phyloP scores from a whole-genome alignment of 306 rosid genomes.

The Chamaecrista fasciculata region DNA sequence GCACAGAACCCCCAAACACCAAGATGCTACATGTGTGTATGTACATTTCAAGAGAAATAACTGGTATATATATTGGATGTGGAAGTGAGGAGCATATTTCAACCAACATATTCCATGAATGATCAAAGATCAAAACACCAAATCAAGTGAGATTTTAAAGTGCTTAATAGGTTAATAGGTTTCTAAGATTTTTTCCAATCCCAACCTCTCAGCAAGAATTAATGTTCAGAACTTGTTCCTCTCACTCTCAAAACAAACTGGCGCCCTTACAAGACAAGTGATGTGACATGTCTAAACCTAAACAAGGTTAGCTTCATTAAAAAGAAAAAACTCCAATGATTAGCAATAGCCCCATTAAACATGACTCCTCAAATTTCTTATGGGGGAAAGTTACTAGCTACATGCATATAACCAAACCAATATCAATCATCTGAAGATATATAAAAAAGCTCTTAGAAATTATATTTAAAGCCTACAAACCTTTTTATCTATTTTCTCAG shows the following conservation, averaged over 20 bases:
- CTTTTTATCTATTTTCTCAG: constrained; percentile 84
- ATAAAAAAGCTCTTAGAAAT: background rate
- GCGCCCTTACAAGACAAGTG: background rate
- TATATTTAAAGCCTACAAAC: constrained; percentile 40
- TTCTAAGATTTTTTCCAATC: background rate
- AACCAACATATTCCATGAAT: background rate
- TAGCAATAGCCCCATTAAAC: background rate
- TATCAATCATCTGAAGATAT: background rate
- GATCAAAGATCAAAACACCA: background rate
- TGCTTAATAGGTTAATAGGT: background rate
- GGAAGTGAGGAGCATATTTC: background rate
- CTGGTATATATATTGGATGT: background rate
- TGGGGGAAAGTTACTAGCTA: background rate
- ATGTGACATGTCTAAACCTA: background rate
- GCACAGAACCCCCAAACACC: background rate
- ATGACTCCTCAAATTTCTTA: constrained; percentile 9
- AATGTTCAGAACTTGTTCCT: background rate
- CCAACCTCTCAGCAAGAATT: background rate
- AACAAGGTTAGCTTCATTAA: background rate
- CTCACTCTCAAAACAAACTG: background rate
- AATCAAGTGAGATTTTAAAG: background rate
- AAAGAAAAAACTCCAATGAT: background rate
- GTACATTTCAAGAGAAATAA: background rate
- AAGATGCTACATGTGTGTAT: background rate
- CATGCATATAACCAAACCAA: constrained; percentile 15